These are phyloP conservation scores for Pythium coloratum DNA, from an alignment of 352 stramenopile species.

Conservation along the genomic window DNA sequence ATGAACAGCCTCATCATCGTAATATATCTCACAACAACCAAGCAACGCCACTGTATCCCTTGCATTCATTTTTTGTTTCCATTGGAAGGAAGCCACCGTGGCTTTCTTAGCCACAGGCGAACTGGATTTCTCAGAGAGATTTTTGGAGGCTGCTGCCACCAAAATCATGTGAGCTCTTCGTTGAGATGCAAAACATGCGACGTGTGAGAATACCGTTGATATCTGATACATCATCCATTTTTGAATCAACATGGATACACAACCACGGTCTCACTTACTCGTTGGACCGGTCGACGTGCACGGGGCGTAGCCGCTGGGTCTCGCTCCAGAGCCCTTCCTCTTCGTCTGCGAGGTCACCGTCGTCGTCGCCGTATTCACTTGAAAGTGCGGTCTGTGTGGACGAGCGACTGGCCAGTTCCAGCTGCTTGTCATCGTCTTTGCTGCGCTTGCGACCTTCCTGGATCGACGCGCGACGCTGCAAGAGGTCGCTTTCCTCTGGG, in stretches of 20 bases:
- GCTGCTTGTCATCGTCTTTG: neutral
- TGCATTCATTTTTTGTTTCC: too few relatives aligned
- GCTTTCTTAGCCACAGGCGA: too few relatives aligned
- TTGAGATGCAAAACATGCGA: neutral
- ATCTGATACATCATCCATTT: neutral
- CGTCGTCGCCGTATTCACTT: conserved; percentile 24
- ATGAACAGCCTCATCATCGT: neutral
- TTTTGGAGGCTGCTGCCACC: neutral
- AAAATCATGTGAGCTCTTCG: neutral
- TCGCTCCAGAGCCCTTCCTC: conserved; percentile 22
- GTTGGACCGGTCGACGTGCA: conserved; percentile 13
- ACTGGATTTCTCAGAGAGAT: neutral
- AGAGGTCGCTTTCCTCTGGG: conserved; percentile 28
- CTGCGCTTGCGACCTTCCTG: conserved; percentile 1
- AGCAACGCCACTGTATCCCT: neutral
- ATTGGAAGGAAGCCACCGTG: too few relatives aligned
- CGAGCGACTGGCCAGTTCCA: conserved; percentile 15
- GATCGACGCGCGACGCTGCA: conserved; percentile 7
- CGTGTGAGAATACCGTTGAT: neutral
- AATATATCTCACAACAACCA: neutral
- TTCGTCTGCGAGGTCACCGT: conserved; percentile 17
- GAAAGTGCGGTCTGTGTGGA: conserved; percentile 20
- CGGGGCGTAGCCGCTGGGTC: conserved; percentile 18
- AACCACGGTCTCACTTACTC: conserved; percentile 5
- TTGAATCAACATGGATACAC: neutral